Evolutionary conservation across 805 yeast species (phyloP).

Genomic region (Torulaspora gathmanii): DNA sequence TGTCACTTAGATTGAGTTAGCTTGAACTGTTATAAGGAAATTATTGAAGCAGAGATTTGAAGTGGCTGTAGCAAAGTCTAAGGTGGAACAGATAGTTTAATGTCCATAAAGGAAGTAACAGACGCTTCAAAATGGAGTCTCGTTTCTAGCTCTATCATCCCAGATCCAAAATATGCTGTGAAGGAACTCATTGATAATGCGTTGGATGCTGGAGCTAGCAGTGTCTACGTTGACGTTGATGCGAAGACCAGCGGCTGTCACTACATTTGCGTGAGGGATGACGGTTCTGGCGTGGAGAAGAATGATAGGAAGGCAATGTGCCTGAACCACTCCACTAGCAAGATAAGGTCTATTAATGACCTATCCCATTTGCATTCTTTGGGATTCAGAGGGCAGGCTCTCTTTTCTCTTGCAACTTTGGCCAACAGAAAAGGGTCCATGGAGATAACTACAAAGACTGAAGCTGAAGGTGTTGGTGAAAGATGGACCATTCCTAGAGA

Average conservation of each 20-base stretch:
- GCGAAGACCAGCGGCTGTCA: conserved; percentile 37
- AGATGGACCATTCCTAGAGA: conserved; percentile 35
- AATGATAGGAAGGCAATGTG: conserved; percentile 37
- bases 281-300: conserved; percentile 39
- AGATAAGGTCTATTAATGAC: conserved; percentile 33
- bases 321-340: conserved; percentile 42
- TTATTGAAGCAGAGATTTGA: not conserved
- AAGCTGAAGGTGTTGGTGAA: conserved; percentile 33
- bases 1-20: too few relatives aligned
- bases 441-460: conserved; percentile 33
- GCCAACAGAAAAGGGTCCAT: conserved; percentile 25
- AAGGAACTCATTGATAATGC: conserved; percentile 43
- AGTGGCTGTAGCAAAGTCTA: not conserved
- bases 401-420: conserved; percentile 38
- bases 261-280: conserved; percentile 36
- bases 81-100: not conserved
- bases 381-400: conserved; percentile 51
- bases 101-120: conserved; percentile 20
- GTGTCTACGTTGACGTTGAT: conserved; percentile 39
- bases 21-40: too few relatives aligned
- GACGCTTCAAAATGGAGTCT: conserved; percentile 17
- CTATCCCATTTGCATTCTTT: conserved; percentile 32
- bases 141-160: conserved; percentile 32
- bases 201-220: conserved; percentile 37
- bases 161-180: conserved; percentile 37